phyloP scores from a whole-genome alignment of 257 asterid species.

The Solanum pinnatisectum region DNA sequence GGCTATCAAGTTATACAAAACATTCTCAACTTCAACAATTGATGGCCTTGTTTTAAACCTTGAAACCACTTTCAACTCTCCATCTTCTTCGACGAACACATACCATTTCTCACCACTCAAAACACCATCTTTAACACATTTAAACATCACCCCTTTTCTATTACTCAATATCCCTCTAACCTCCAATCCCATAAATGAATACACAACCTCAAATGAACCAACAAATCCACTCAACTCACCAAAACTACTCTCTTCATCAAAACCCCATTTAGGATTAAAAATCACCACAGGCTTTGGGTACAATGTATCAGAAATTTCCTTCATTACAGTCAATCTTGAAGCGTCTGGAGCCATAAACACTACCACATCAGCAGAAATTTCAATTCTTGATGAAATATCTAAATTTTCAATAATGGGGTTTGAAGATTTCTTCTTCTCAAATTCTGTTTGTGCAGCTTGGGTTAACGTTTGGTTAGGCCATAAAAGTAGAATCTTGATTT shows the following conservation, averaged over 20 bases:
- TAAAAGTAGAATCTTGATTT: conserved; percentile 43
- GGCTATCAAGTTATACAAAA: conserved; percentile 68
- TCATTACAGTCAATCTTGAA: conserved; percentile 40
- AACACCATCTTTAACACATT: conserved; percentile 63
- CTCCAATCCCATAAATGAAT: conserved; percentile 82
- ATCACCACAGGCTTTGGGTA: conserved; percentile 67
- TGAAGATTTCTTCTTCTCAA: conserved; percentile 33
- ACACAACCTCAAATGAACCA: conserved; percentile 71
- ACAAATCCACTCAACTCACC: conserved; percentile 48
- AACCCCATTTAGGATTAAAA: conserved; percentile 79
- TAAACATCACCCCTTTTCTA: conserved; percentile 73
- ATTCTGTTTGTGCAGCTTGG: conserved; percentile 42
- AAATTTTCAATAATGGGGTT: conserved; percentile 33
- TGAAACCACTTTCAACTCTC: conserved; percentile 43
- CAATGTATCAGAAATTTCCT: conserved; percentile 36
- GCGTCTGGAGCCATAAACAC: conserved; percentile 57
- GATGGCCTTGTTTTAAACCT: conserved; percentile 12
- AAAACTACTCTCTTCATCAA: conserved; percentile 58
- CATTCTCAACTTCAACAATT: conserved; percentile 5
- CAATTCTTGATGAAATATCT: conserved; percentile 25
- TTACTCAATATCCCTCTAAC: conserved; percentile 62
- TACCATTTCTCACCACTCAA: conserved; percentile 80
- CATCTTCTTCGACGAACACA: conserved; percentile 38
- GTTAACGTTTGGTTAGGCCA: conserved; percentile 42
- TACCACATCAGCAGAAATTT: conserved; percentile 47